Percentiles rank a stretch among this genome's conserved stretches.
Conservation (phyloP, 306 rosid genomes). For the Potentilla sterilis region DNA sequence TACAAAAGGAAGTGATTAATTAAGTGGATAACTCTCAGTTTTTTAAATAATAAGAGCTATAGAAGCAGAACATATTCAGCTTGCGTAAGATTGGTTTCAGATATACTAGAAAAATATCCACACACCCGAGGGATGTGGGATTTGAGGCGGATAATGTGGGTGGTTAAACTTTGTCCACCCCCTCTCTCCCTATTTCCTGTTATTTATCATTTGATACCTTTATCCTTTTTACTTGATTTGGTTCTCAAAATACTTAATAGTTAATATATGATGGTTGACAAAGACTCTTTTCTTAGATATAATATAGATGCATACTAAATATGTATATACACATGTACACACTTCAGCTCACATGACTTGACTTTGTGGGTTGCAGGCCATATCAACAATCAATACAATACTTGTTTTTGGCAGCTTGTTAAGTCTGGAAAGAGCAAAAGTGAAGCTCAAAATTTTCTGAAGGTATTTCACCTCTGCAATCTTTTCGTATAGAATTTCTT, state of each 20-base stretch:
- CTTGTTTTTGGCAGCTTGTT: conserved; percentile 91
- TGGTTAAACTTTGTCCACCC: too few species aligned
- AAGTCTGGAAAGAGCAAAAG: conserved; percentile 66
- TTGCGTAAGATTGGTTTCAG: not conserved
- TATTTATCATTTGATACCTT: too few species aligned
- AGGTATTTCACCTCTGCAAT: conserved; percentile 29
- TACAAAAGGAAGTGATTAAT: not conserved
- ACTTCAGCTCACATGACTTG: not conserved
- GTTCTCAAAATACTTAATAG: too few species aligned
- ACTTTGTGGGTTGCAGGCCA: conserved; percentile 42
- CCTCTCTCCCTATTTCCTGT: too few species aligned
- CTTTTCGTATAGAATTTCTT: not conserved
- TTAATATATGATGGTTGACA: too few species aligned
- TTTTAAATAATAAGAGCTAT: not conserved
- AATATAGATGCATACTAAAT: too few species aligned
- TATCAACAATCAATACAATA: conserved; percentile 84
- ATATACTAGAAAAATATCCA: too few species aligned
- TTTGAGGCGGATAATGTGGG: too few species aligned
- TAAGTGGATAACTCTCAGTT: not conserved
- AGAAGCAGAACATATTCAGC: not conserved
- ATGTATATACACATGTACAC: not conserved
- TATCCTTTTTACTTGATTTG: too few species aligned
- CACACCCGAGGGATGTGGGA: too few species aligned
- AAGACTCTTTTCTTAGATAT: too few species aligned
- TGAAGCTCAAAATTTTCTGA: conserved; percentile 61